Base-by-base conservation (phyloP, 768 basidiomycete species). In the Tricholoma flavovirens region DNA sequence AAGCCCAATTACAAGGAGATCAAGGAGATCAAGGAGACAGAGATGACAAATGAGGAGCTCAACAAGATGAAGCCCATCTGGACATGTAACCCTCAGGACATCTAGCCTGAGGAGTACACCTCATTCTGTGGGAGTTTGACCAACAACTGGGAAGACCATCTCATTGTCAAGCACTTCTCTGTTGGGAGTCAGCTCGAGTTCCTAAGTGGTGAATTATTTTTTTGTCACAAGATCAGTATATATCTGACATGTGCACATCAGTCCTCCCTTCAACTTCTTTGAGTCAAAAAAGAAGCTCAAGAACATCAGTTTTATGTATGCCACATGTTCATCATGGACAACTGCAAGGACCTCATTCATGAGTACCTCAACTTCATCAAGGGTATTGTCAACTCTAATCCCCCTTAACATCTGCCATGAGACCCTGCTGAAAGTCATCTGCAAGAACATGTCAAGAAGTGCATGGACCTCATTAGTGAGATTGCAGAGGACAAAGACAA, bases 231-330 rank as follows among this genome's bases (percentile, higher is more conserved):
- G 29, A 8, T 4, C 4, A 29, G 24, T 5, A 3, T 26, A 26
- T 26, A 12, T 59, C 55, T 48, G 54, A 60, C 32, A 60, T 56
- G 32, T 11, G 36, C 14, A 4, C 53, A 19, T 43, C 48, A 94
- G 94, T 59, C 97, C 96, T 42, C 97, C 97, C 51, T 98, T 98
- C 75, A 96, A 99, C 69, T 88, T 99, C 72, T 99, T 99, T 77
- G 97, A 99, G 81, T 91, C 90, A 58, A 98, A 99, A 89, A 98
- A 98, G 90, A 98, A 98, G 86, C 92, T 95, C 68, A 98, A 98
- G 84, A 98, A 98, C 89, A 98, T 99, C 84, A 99, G 80, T 94
- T 99, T 71, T 99, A 98, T 71, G 97, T 99, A 65, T 92, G 97
- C 80, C 93, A 96, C 56, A 95, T 98, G 68, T 98, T 99, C 83